Evolutionary conservation across 768 basidiomycete genomes (phyloP), one percentile per base, ranked within the genome.

Genomic region (Hortiboletus flavorubellus): DNA sequence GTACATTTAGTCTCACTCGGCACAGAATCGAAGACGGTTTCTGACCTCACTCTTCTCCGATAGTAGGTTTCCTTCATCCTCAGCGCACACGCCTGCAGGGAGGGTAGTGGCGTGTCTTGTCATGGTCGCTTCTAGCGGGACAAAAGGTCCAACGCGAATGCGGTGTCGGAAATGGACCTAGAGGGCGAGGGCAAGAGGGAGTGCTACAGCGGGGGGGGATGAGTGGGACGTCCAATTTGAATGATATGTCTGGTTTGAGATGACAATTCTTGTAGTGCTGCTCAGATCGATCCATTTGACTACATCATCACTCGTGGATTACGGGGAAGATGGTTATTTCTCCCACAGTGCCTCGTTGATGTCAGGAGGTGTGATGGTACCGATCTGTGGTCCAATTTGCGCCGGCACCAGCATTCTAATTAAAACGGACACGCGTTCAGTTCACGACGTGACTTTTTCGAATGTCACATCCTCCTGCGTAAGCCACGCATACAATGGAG

Each of bases 291-390:
- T 59, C 55, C 44, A 58, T 61, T 53, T 38, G 18, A 47, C 52
- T 44, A 35, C 54, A 46, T 41, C 52, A 5, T 54, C 49, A 26
- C 43, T 46, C 3, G 42, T 33, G 51, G 44, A 31, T 41, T 11
- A 51, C 31, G 42, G 26, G 30, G 47, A 26, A 41, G 37, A 18
- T 43, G 26, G 10, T 11, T 29, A 46, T 42, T 15, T 41, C 53
- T 44, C 51, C 48, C 53, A 43, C 51, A 54, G 41, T 5, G 47
- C 66, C 65, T 62, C 66, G 47, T 54, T 65, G 50, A 49, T 51
- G 46, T 14, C 55, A 45, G 56, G 50, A 61, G 59, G 56, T 46
- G 38, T 30, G 21, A 34, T 21, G 21, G 33, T 43, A 33, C 39
- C 50, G 10, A 53, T 47, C 44, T 49, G 64, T 30, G 39, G 47